phyloP scores from a whole-genome alignment of 306 rosid species.

The Casuarina equisetifolia region DNA sequence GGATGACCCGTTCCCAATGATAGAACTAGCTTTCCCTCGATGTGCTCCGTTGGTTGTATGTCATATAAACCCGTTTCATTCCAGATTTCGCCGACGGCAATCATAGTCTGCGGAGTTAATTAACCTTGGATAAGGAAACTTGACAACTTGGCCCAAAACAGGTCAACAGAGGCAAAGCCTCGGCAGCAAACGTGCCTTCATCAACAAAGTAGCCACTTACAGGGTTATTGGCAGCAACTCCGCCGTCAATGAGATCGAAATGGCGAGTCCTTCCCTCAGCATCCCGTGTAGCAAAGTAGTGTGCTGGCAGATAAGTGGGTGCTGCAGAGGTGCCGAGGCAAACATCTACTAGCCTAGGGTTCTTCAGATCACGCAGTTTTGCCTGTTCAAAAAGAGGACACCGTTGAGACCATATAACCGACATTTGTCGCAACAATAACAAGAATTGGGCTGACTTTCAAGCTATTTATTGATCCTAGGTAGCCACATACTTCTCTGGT shows the following conservation, averaged over 20 bases:
- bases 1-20: conserved; percentile 47
- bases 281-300: conserved; percentile 34
- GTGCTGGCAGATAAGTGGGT: conserved; percentile 44
- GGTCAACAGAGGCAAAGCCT: background rate
- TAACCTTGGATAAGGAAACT: background rate
- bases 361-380: conserved; percentile 28
- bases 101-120: conserved; percentile 28
- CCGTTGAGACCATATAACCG: background rate
- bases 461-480: background rate
- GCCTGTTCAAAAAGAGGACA: conserved; percentile 26
- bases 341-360: conserved; percentile 41
- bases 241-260: conserved; percentile 45
- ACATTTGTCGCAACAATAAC: background rate
- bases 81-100: conserved; percentile 38
- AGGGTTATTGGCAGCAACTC: conserved; percentile 48
- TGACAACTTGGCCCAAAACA: background rate
- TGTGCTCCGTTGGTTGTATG: conserved; percentile 14
- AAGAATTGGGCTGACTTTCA: background rate
- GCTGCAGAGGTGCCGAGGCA: conserved; percentile 51
- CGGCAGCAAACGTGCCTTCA: background rate
- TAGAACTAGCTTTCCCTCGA: conserved; percentile 29
- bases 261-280: conserved; percentile 13
- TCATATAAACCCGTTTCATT: conserved; percentile 9
- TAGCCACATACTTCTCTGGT: conserved; percentile 33
- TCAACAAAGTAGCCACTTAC: conserved; percentile 17